Conservation (phyloP, 106 monocot genomes). For the Dioscorea zingiberensis region DNA sequence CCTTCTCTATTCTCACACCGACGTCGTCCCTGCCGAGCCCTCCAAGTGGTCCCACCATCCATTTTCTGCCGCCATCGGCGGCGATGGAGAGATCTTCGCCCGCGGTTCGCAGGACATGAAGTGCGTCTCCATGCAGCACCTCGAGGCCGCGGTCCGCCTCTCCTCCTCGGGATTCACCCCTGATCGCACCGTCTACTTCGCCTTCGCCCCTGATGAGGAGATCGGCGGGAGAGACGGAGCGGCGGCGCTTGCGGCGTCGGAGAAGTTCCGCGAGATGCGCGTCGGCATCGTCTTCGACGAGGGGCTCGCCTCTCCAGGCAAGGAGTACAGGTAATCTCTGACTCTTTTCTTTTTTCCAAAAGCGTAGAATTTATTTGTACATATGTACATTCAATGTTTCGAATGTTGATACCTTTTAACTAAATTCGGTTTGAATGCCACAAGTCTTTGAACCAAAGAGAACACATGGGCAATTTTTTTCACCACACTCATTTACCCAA, state of each 20-base stretch:
- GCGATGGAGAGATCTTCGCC: conserved; percentile 48
- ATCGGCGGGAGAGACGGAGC: conserved; percentile 64
- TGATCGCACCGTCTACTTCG: conserved; percentile 58
- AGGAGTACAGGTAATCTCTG: conserved; percentile 33
- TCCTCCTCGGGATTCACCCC: conserved; percentile 37
- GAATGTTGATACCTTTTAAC: too few relatives aligned
- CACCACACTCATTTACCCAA: too few relatives aligned
- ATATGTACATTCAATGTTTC: too few relatives aligned
- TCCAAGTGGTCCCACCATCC: conserved; percentile 74
- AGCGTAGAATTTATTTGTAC: too few relatives aligned
- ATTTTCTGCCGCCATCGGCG: conserved; percentile 57
- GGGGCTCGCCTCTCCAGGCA: conserved; percentile 64
- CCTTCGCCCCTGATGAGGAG: conserved; percentile 95
- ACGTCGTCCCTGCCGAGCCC: conserved; percentile 88
- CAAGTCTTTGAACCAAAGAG: too few relatives aligned
- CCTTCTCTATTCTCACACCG: conserved; percentile 97
- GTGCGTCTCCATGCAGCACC: conserved; percentile 83
- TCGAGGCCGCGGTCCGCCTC: conserved; percentile 77
- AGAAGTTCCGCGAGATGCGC: conserved; percentile 46
- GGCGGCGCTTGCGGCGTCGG: conserved; percentile 36
- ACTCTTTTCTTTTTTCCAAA: too few relatives aligned
- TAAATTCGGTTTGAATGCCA: too few relatives aligned
- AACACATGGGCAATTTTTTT: too few relatives aligned
- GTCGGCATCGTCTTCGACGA: conserved; percentile 87
- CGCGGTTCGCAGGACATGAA: conserved; percentile 99